phyloP scores from a whole-genome alignment of 495 filamentous ascomycete species.

The Clohesyomyces aquaticus region DNA sequence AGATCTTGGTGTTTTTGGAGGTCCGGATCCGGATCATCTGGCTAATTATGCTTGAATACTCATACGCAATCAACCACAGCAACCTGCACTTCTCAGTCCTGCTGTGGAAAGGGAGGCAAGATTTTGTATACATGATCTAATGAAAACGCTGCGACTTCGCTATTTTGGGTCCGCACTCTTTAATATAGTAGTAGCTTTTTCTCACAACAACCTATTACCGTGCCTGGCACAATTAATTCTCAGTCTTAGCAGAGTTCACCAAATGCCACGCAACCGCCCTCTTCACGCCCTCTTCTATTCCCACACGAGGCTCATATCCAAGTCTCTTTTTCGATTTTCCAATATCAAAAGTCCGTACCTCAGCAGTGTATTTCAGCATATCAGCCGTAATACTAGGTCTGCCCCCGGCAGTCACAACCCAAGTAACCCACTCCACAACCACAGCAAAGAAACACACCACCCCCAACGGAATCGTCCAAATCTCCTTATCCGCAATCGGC shows the following conservation, averaged over 20 bases:
- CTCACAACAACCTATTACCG: too few relatives aligned
- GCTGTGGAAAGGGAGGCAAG: too few relatives aligned
- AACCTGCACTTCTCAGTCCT: too few relatives aligned
- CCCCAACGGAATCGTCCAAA: constrained; percentile 68
- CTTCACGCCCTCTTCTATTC: constrained; percentile 71
- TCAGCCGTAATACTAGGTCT: constrained; percentile 41
- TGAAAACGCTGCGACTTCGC: too few relatives aligned
- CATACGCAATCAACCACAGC: too few relatives aligned
- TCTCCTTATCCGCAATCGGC: constrained; percentile 46
- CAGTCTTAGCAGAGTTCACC: not conserved
- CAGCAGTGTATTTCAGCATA: constrained; percentile 72
- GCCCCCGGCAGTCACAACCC: constrained; percentile 72
- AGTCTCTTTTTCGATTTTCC: constrained; percentile 76
- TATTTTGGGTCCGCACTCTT: too few relatives aligned
- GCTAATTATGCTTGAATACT: too few relatives aligned
- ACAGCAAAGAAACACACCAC: constrained; percentile 66
- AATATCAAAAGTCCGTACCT: constrained; percentile 84
- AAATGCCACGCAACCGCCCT: constrained; percentile 60
- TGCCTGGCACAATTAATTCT: not conserved
- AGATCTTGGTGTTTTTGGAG: too few relatives aligned
- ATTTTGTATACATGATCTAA: too few relatives aligned
- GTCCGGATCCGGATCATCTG: too few relatives aligned
- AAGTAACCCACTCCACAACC: constrained; percentile 67
- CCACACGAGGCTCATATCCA: constrained; percentile 73
- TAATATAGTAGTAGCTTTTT: too few relatives aligned